Base-by-base conservation (phyloP, 805 yeast genomes). In the Candida pini region DNA sequence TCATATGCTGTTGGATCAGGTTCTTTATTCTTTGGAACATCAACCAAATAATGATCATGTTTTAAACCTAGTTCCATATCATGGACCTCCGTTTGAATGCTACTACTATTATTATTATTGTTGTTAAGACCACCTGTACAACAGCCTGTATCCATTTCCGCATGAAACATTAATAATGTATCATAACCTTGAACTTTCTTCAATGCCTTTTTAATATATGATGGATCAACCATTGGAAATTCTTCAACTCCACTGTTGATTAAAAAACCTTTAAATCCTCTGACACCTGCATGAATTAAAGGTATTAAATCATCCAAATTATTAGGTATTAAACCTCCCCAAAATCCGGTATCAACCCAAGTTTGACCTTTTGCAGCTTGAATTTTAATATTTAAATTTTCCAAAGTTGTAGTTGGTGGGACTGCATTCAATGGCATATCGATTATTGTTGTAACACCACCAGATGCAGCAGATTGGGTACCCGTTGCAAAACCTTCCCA, bases 401-500 rank as follows among this genome's bases (percentile, higher is more conserved):
- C 74, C 10, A 89, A 63, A 1, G 82, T 85, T 1, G 97, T 90
- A 0, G 97, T 89, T 20, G 97, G 97, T 0, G 97, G 97, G 30
- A 89, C 79, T 4, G 96, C 96, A 59, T 89, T 89, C 53, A 89
- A 64, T 0, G 97, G 97, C 97, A 89, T 89, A 56, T 89, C 97
- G 14, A 89, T 73, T 14, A 89, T 94, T 0, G 96, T 88, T 17
- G 97, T 89, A 31, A 89, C 97, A 38, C 97, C 97, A 13, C 97
- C 97, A 9, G 89, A 71, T 0, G 95, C 95, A 0, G 97, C 97
- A 2, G 96, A 84, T 54, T 81, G 80, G 0, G 97, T 89, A 0
- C 97, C 97, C 0, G 95, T 82, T n/a, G 79, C 95, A 56, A 90
- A 89, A 2, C 97, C 97, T 60, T 89, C 97, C 97, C 97, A 89